A percentile compares a stretch with the other conserved stretches of the same genome.
phyloP scores from a whole-genome alignment of 1,284 basidiomycete genomes.

The Cryptococcus sp. region DNA sequence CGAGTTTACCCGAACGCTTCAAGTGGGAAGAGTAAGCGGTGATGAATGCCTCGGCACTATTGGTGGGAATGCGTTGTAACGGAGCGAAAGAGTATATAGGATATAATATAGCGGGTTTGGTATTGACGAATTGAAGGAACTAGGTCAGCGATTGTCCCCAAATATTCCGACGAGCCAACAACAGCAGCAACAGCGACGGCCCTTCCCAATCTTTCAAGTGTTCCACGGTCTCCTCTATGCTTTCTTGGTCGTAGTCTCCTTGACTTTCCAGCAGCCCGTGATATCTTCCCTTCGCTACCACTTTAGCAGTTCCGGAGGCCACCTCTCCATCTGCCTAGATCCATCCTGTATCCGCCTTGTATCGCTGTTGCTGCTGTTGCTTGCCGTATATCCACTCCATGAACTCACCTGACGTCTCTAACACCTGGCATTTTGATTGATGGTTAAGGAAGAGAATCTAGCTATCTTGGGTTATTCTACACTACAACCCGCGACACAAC shows the following conservation, averaged over 20 bases:
- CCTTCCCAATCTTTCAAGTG: background rate
- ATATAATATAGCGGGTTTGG: background rate
- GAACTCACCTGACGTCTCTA: conserved; percentile 76
- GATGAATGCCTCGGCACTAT: conserved; percentile 63
- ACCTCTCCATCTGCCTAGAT: no score
- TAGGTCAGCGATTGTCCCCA: background rate
- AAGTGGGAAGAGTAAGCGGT: conserved; percentile 78
- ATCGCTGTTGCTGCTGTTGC: no score
- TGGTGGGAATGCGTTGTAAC: background rate
- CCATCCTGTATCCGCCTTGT: no score
- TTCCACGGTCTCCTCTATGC: background rate
- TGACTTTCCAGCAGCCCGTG: no score
- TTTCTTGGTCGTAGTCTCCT: no score
- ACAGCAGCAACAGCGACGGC: background rate
- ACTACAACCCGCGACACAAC: no score
- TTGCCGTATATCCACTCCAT: no score
- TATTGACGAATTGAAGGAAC: background rate
- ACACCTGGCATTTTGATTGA: conserved; percentile 76
- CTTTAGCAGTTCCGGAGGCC: no score
- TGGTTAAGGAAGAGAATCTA: conserved; percentile 12
- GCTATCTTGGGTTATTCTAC: background rate
- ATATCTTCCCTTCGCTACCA: no score
- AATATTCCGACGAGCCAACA: background rate
- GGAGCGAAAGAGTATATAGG: background rate
- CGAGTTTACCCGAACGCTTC: conserved; percentile 66